phyloP scores from a whole-genome alignment of 2,329 filamentous ascomycete species.

The Diaporthe helianthi region DNA sequence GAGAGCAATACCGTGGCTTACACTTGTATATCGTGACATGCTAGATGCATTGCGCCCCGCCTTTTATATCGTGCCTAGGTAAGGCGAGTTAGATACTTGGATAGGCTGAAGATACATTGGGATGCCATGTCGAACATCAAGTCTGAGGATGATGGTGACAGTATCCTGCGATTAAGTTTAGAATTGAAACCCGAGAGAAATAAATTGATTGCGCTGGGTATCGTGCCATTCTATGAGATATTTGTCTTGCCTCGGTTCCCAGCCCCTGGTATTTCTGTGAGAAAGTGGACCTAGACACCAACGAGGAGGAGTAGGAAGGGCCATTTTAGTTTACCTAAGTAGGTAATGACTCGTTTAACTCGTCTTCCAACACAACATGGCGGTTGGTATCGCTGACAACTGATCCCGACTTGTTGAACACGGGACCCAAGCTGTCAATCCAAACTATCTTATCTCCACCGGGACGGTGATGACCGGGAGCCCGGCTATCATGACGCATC shows the following conservation, averaged over 20 bases:
- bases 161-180: neutral
- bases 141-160: neutral
- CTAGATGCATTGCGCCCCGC: neutral
- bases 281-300: neutral
- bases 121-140: neutral
- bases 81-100: neutral
- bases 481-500: conserved; percentile 3
- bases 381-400: neutral
- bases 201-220: neutral
- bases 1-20: too few species aligned
- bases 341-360: neutral
- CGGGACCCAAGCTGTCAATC: neutral
- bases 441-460: conserved; percentile 20
- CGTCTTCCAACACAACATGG: neutral
- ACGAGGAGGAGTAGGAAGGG: neutral
- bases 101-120: too few species aligned
- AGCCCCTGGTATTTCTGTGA: neutral
- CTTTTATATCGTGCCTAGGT: too few species aligned
- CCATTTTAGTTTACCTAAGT: too few species aligned
- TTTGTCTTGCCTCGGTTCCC: neutral
- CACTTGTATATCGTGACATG: too few species aligned
- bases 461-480: conserved; percentile 18
- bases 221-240: neutral
- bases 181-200: neutral
- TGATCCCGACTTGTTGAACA: too few species aligned